phyloP scores from a whole-genome alignment of 352 stramenopile species.

The Blastocystis sp. region DNA sequence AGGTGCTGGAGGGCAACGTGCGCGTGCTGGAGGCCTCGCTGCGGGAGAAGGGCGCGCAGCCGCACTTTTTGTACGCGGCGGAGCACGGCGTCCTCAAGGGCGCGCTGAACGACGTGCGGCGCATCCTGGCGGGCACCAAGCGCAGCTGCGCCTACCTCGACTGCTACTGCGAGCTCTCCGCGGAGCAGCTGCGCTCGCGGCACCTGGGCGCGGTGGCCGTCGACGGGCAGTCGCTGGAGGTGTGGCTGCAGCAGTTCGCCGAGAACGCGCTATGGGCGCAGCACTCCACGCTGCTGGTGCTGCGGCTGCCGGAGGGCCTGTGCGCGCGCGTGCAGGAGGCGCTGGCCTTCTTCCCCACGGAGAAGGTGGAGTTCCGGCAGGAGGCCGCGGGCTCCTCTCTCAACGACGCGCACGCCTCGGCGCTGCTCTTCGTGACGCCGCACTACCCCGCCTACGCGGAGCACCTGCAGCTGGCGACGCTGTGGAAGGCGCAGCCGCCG shows the following conservation, averaged over 20 bases:
- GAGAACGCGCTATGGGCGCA: background rate
- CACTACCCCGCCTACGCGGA: background rate
- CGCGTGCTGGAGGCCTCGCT: background rate
- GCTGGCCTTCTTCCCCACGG: background rate
- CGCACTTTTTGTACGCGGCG: background rate
- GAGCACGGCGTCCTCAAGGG: constrained; percentile 8
- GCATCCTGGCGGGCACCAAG: background rate
- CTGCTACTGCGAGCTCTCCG: background rate
- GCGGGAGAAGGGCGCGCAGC: background rate
- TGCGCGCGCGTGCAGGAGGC: background rate
- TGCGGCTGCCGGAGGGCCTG: constrained; percentile 15
- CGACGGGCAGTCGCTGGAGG: background rate
- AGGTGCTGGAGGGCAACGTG: constrained; percentile 2
- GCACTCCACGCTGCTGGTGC: background rate
- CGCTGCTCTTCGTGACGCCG: constrained; percentile 2
- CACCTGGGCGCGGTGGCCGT: background rate
- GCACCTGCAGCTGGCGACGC: constrained; percentile 1
- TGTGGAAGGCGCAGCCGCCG: constrained; percentile 3
- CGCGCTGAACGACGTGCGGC: background rate
- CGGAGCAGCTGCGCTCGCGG: background rate
- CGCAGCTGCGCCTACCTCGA: background rate
- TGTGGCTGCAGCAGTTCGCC: background rate
- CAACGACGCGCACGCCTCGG: background rate
- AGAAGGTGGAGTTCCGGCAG: constrained; percentile 13
- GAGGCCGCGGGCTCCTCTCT: constrained; percentile 23